Conservation (phyloP, 371 early-diverging fungal genomes). For the Choanephora cucurbitarum region DNA sequence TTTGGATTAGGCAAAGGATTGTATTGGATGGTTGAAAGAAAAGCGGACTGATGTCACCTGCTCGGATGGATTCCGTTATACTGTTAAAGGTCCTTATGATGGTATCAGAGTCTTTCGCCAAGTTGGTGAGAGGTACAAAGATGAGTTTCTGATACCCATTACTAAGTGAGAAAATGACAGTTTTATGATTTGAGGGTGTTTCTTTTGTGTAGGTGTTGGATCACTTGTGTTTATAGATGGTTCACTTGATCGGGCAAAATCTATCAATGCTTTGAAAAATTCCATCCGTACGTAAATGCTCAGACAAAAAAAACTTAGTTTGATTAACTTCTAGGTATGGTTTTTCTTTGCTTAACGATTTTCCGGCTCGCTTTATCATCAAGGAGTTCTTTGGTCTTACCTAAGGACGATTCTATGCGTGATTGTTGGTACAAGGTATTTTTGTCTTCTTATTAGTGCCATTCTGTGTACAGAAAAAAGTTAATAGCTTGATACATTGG, state of each 20-base stretch:
- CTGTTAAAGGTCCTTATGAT: slow-evolving; percentile 3
- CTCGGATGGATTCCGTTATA: slow-evolving; percentile 11
- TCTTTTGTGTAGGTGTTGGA: too few relatives aligned
- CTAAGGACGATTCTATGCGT: too few relatives aligned
- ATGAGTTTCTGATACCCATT: neutral
- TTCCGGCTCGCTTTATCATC: too few relatives aligned
- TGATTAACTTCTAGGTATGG: too few relatives aligned
- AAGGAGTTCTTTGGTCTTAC: too few relatives aligned
- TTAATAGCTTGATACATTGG: too few relatives aligned
- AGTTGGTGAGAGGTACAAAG: neutral
- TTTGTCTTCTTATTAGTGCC: too few relatives aligned
- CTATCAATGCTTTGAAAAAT: slow-evolving; percentile 1
- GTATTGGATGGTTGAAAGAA: slow-evolving; percentile 7
- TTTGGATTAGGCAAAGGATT: neutral
- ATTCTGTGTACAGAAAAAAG: too few relatives aligned
- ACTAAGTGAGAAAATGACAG: neutral
- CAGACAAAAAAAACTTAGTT: too few relatives aligned
- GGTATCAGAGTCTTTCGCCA: neutral
- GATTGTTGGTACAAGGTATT: too few relatives aligned
- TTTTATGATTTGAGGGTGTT: slow-evolving; percentile 10
- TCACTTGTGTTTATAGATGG: slow-evolving; percentile 1
- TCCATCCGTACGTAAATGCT: too few relatives aligned
- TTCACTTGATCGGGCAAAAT: slow-evolving; percentile 4
- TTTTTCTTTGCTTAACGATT: too few relatives aligned
- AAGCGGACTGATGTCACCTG: slow-evolving; percentile 13